A percentile compares a stretch with the other conserved stretches of the same genome.
These are phyloP conservation scores for Babesia caballi DNA, from an alignment of 169 alveolate genomes.

Conservation along the genomic window DNA sequence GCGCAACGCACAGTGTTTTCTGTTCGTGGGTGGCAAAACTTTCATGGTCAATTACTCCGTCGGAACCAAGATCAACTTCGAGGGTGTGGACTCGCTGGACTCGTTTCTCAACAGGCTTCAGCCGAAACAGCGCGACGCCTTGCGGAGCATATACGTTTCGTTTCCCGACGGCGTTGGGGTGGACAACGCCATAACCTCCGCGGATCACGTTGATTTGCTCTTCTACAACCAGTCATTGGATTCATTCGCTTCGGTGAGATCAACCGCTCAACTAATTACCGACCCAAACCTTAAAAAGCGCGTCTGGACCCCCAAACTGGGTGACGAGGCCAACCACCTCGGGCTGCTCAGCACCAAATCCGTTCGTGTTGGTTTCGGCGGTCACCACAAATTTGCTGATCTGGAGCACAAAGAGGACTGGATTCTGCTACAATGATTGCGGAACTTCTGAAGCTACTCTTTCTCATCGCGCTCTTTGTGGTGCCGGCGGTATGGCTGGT, in stretches of 20 bases:
- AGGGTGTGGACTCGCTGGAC: conserved; percentile 8
- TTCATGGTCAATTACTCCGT: conserved; percentile 23
- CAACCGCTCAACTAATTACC: background rate
- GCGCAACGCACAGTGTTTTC: conserved; percentile 8
- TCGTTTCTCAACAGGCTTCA: conserved; percentile 2
- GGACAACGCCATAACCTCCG: background rate
- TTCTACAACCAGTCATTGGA: conserved; percentile 28
- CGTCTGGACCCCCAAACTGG: conserved; percentile 18
- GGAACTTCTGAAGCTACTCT: background rate
- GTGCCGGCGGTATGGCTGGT: background rate
- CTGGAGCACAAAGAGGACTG: conserved; percentile 26
- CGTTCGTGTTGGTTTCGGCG: conserved; percentile 18
- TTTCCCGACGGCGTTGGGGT: background rate
- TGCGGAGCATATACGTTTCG: conserved; percentile 1
- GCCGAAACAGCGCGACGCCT: conserved; percentile 4
- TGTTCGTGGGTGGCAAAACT: background rate
- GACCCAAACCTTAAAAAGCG: background rate
- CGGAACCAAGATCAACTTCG: background rate
- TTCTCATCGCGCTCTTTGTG: background rate
- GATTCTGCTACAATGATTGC: conserved; percentile 3
- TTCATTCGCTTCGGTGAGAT: conserved; percentile 1
- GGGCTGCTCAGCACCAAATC: background rate
- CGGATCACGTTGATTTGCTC: background rate
- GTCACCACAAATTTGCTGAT: background rate
- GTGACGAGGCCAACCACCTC: conserved; percentile 4